Evolutionary conservation across 2,329 filamentous ascomycete genomes (phyloP).

Genomic region (Dryadomyces sulphureus): DNA sequence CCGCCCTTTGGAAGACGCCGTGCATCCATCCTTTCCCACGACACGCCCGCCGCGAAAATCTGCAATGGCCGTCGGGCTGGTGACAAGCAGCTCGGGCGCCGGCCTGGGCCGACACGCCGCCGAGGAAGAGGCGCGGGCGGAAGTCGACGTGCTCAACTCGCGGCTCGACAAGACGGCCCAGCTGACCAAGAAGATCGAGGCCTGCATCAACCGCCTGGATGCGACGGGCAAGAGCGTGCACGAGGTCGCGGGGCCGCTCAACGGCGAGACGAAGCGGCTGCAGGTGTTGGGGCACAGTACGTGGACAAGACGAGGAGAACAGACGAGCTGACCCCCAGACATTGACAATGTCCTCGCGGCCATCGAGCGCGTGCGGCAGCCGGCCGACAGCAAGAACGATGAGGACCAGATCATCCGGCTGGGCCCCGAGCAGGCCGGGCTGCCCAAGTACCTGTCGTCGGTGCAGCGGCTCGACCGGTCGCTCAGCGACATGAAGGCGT

Average conservation of each 20-base stretch:
- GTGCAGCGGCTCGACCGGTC: slow-evolving; percentile 79
- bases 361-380: slow-evolving; percentile 77
- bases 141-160: slow-evolving; percentile 57
- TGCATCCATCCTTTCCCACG: not conserved
- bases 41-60: not conserved
- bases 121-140: slow-evolving; percentile 53
- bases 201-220: slow-evolving; percentile 70
- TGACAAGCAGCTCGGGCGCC: slow-evolving; percentile 13
- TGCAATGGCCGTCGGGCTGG: slow-evolving; percentile 36
- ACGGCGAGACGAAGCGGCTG: slow-evolving; percentile 77
- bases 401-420: slow-evolving; percentile 85
- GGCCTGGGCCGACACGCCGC: slow-evolving; percentile 28
- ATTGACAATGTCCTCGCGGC: slow-evolving; percentile 74
- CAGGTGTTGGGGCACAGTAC: slow-evolving; percentile 73
- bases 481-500: slow-evolving; percentile 68
- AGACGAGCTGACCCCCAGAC: slow-evolving; percentile 32
- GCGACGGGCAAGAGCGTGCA: slow-evolving; percentile 80
- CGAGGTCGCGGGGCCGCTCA: slow-evolving; percentile 83
- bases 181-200: slow-evolving; percentile 90
- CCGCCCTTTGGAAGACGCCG: not conserved
- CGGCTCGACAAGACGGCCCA: slow-evolving; percentile 81
- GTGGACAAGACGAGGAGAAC: slow-evolving; percentile 11
- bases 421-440: slow-evolving; percentile 69
- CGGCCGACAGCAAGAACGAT: slow-evolving; percentile 80
- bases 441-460: slow-evolving; percentile 75